phyloP scores from a whole-genome alignment of 352 stramenopile genomes.

The Phytophthora europaea region DNA sequence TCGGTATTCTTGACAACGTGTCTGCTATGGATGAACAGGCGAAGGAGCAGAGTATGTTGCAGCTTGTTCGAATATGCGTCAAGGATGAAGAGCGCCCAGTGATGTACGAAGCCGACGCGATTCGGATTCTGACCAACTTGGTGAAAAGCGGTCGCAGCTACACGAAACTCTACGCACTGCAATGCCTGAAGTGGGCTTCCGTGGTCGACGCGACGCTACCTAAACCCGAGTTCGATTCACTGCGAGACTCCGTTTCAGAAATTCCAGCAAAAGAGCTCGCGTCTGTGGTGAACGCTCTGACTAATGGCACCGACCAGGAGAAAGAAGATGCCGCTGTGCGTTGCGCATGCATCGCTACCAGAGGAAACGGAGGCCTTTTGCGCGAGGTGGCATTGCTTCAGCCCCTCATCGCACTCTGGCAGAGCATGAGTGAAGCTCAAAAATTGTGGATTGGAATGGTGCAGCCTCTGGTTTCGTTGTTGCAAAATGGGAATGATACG shows the following conservation, averaged over 20 bases:
- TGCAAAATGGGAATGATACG: neutral
- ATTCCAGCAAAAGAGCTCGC: neutral
- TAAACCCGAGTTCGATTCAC: neutral
- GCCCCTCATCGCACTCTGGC: neutral
- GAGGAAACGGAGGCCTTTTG: neutral
- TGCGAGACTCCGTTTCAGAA: conserved; percentile 1
- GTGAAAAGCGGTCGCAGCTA: neutral
- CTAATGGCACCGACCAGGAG: conserved; percentile 8
- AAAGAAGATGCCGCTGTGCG: conserved; percentile 4
- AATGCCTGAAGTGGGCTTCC: conserved; percentile 13
- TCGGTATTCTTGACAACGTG: conserved; percentile 4
- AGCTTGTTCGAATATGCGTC: conserved; percentile 1
- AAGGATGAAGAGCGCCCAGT: conserved; percentile 3
- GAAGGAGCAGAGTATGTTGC: conserved; percentile 8
- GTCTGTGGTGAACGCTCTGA: neutral
- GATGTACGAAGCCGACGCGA: conserved; percentile 15
- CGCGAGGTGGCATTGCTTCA: neutral
- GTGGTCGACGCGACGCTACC: conserved; percentile 3
- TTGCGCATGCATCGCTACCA: conserved; percentile 5
- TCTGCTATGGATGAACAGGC: neutral
- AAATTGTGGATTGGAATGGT: conserved; percentile 12
- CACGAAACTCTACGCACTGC: conserved; percentile 9
- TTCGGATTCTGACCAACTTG: neutral
- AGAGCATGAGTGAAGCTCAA: conserved; percentile 5
- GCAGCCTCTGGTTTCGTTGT: neutral